Base-by-base conservation (phyloP, 495 filamentous ascomycete genomes). In the Penicillium cataractarum region DNA sequence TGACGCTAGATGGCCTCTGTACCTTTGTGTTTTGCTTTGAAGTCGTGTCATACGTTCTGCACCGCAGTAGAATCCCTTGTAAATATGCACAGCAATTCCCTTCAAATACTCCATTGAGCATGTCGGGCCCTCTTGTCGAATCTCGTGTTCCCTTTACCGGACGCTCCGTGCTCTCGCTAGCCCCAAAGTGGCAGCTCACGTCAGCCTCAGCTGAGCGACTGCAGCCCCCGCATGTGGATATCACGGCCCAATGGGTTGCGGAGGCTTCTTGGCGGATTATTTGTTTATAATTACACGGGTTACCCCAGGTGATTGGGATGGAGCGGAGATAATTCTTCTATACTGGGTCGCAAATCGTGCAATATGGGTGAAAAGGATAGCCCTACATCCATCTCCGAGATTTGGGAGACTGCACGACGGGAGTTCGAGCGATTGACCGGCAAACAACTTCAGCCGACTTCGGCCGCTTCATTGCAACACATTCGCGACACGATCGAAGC, bases 21-120 rank as follows among this genome's bases (percentile, higher is more conserved):
- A 60, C 55, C 35, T n/a, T 53, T 58, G 24, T 67, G 59, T 17
- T 49, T 57, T 65, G 44, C 22, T 56, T 21, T 6, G 27, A n/a
- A 35, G 29, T 44, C 57, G 61, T 58, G 52, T 44, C 57, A 57
- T 46, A 32, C 9, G 39, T 51, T 48, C 21, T 55, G 58, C n/a
- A 48, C n/a, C 24, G 8, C 27, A 24, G 46, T 10, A 46, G 60
- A 17, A 21, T 12, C 35, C 32, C n/a, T 10, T 46, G 61, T 63
- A 63, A 39, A 63, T 63, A 63, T n/a, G n/a, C n/a, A n/a, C 32
- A 51, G 22, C 35, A 37, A 24, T 49, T 42, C 24, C 40, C 2
- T 50, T 50, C 24, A 17, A 50, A 15, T 27, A 7, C 24, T 6
- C 13, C 2, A 15, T 50, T 50, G 24, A 29, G 46, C 15, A 29